Evolutionary conservation across 805 yeast species (phyloP), one percentile per base, ranked within the genome.

Genomic region (Kregervanrija delftensis): DNA sequence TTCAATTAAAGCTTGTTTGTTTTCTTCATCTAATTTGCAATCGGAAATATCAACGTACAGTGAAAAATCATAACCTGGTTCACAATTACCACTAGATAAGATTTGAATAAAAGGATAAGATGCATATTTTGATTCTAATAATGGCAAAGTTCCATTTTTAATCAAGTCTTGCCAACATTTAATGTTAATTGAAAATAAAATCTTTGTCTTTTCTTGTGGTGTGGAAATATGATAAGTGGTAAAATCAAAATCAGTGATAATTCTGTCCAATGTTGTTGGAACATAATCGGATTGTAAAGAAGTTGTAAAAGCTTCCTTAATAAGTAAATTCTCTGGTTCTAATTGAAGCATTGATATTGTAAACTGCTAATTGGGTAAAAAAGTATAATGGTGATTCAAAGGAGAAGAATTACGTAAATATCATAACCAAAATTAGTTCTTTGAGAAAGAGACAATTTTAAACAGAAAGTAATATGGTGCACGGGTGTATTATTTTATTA

Each of bases 191-290:
- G 93, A 83, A 22, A 88, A 67, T 51, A 84, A 68, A 47, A 88
- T 65, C 60, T 75, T 58, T 33, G 81, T 64, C 67, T 83, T 86
- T 48, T 79, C 71, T 53, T 81, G 89, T 2, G 90, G 86, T n/a
- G 95, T 91, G 40, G 96, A 83, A 49, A 93, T 72, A 64, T 91
- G 98, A 66, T 86, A 90, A 30, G 93, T 86, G 41, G 96, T 95
- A 68, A 88, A 88, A 65, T 93, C 99, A 57, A 93, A 93, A 69
- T 93, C 99, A 35, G 95, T 83, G 50, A 93, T 78, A 49, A 91
- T 81, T 63, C 97, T 79, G 66, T 93, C 97, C 50, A 88, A 71
- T 5, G 78, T 67, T 40, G 74, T 62, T 3, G 77, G 73, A 22
- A 64, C 67, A 41, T 67, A 68, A 16, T 71, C 81, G 22, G 70